Base-by-base conservation (phyloP, 768 basidiomycete genomes). In the Mycena indigotica region DNA sequence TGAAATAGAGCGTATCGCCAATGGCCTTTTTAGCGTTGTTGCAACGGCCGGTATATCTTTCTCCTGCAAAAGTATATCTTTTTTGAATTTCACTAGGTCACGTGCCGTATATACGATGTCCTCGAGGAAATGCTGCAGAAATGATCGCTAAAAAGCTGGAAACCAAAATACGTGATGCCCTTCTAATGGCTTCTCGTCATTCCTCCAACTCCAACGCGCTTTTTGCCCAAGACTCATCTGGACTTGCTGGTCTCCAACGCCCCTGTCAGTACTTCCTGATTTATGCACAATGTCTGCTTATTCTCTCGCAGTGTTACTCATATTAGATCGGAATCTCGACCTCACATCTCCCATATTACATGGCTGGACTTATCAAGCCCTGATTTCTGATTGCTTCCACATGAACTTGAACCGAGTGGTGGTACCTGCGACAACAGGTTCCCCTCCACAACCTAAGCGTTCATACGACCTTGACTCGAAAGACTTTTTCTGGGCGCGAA, bases 111-210 rank as follows among this genome's bases (percentile, higher is more conserved):
- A 98, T 99, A 57, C 88, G 97, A 28, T 88, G 91, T 56, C 97
- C 97, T 21, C 79, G 89, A 71, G 96, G 96, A 1, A 98, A 98
- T 72, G 97, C 97, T 4, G 97, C 95, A 19, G 97, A 99, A 73
- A 97, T 98, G 95, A 87, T 98, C n/a, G 95, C 95, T 8, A 89
- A 94, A 75, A 97, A 93, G 70, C 80, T 99, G 12, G 97, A 99
- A 67, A 82, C 85, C 15, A 93, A 93, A 73, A 88, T 98, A 65
- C 80, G 96, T 50, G 96, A 98, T 68, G 85, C 88, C 62, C 73
- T 95, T 55, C 74, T 93, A 55, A 86, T 81, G 38, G 81, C 86
- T 29, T 86, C 88, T 39, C 81, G 90, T 44, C 60, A 62, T 40
- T 60, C 70, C 28, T 65, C 80, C 8, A 63, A 57, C 49, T 75